Base-by-base conservation (phyloP, 345 rosid species). In the Cochlearia excelsa region DNA sequence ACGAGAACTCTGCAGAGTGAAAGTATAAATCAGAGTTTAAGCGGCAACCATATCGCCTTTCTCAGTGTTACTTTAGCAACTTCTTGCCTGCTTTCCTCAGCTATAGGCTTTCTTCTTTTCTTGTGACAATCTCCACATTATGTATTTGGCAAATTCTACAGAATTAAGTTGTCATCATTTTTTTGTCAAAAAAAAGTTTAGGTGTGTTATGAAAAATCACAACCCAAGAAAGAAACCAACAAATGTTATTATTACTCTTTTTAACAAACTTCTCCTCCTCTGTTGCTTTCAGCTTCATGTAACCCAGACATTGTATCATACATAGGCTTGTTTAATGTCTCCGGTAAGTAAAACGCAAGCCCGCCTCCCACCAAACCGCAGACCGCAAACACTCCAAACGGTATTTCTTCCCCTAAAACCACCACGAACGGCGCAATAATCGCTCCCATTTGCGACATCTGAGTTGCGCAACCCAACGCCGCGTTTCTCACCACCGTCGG, bases 401-500 rank as follows among this genome's bases (percentile, higher is more conserved):
- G 95, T 5, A 80, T 28, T 3, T 74, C 75, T 0, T 87, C 87
- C 0, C 95, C 95, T 70, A 82, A 52, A 63, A 83, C 87, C 67
- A 92, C 98, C 63, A 92, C 93, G 27, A 92, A 51, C 0, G 98
- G 98, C 9, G 93, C 90, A 63, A 88, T 51, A 10, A 92, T 88
- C 8, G 98, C 98, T 29, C 98, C 96, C 81, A 86, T 79, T 50
- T 92, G 95, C 2, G 87, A 69, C 4, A 90, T 87, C 57, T 88
- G 98, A 26, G 98, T 76, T 1, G 95, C 84, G 16, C 83, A 78
- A 1, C 98, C 96, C 8, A 92, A 82, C 0, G 98, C 95, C 0
- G 90, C 96, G 42, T 88, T 92, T 72, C 98, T 83, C 62, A 88
- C 96, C 62, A 86, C 96, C 0, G 98, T 92, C 0, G 96, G 98